Base-by-base conservation (phyloP, 2,329 filamentous ascomycete genomes). In the Plectosphaerella cucumerina region DNA sequence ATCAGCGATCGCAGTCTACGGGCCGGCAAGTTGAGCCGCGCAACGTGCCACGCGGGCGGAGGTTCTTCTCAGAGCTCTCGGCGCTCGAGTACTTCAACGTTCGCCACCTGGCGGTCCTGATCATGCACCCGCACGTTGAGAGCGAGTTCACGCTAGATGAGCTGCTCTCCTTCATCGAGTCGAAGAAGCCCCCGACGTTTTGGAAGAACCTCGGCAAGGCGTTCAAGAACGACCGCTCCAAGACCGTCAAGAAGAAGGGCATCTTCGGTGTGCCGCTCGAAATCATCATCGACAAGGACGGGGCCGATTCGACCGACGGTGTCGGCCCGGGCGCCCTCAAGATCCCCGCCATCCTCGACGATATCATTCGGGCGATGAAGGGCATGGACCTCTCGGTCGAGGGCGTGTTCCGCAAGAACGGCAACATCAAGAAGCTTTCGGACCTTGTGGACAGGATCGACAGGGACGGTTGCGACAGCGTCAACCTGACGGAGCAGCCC, bases 331-430 rank as follows among this genome's bases (percentile, higher is more conserved):
- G 92, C 17, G 87, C 90, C 14, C 77, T 99, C 51, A 87, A 90
- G 49, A 90, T 99, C 41, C 94, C 94, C 3, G 89, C 90, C n/a
- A 78, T 99, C 48, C 81, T 99, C n/a, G 93, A 97, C 62, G 93
- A 97, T 65, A 86, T 93, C 46, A 87, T 99, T 35, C 88, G 89
- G 4, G 91, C 92, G 12, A 96, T 99, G 90, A 86, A 92, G 60
- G 94, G 93, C 70, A 97, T 99, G 90, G 94, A 99, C 68, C 91
- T 99, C 74, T 97, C 93, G 2, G 90, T 99, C 1, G 94, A 99
- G 69, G 94, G 94, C 61, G 92, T 99, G 20, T 99, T 99, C 82
- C 86, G 94, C 60, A 99, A 99, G 79, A 99, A 97, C 62, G 94
- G 94, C 60, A 99, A 97, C 69, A 97, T 99, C 73, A 93, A 94